Base-by-base conservation (phyloP, 768 basidiomycete genomes). In the Termitomyces sp. region DNA sequence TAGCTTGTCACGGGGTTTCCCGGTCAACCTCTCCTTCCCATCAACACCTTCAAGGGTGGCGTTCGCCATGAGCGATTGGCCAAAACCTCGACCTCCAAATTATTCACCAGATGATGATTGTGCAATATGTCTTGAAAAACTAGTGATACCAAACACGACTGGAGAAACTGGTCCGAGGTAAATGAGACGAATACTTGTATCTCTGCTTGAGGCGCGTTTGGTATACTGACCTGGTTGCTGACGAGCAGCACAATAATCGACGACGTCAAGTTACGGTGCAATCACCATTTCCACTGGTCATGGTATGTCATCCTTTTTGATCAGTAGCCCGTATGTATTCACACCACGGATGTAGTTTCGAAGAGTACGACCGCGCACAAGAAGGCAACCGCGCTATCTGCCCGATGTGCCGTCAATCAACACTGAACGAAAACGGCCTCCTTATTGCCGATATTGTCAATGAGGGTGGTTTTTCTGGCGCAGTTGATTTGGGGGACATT, bases 401-500 rank as follows among this genome's bases (percentile, higher is more conserved):
- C 15, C 58, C 49, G 0, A 46, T 55, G 28, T 58, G 58, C 40
- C 50, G 45, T 28, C 44, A 53, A 47, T 51, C 58, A 37, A 58
- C 54, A 12, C 24, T 58, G 10, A 24, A 46, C 37, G 19, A 55
- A n/a, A 32, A 52, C 5, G 51, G 58, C 32, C 41, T 45, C 14
- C 54, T 56, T 15, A 37, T 58, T 15, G 58, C 28, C 32, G 54
- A 55, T 30, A 21, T 59, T 12, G 30, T 47, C 3, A 59, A 59
- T 24, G 54, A 59, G 30, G 54, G 58, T 26, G 58, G 58, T 11
- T 52, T 56, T 45, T 47, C 54, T 10, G 58, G 58, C 14, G 54
- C 40, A 37, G 38, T 56, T 24, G 45, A 59, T 43, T 51, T 59
- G n/a, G 58, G 54, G 22, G 54, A 52, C 5, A 52, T 52, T 24